These are phyloP conservation scores for Populus deltoides DNA, from an alignment of 345 rosid genomes.

Conservation along the genomic window DNA sequence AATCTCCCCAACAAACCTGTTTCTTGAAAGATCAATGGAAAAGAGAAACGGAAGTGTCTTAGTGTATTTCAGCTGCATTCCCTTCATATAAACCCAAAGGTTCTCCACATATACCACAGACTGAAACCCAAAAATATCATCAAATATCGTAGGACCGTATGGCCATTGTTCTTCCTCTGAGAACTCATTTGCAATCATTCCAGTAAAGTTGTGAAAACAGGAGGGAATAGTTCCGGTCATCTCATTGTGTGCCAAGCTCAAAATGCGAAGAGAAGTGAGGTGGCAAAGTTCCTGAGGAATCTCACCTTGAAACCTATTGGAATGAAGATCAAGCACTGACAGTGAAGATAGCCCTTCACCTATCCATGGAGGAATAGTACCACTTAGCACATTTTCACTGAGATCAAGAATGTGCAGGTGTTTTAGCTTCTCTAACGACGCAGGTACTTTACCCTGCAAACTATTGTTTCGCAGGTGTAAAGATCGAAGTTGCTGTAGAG, in stretches of 20 bases:
- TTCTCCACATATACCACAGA: constrained; percentile 3
- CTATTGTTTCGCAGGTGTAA: constrained; percentile 10
- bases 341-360: constrained; percentile 3
- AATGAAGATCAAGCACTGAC: neutral
- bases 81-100: constrained; percentile 3
- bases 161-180: neutral
- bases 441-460: constrained; percentile 3
- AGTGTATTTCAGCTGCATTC: neutral
- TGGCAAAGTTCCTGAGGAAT: constrained; percentile 7
- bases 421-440: constrained; percentile 4
- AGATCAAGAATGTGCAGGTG: constrained; percentile 5
- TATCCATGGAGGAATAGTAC: constrained; percentile 12
- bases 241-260: constrained; percentile 14
- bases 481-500: neutral
- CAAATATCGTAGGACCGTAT: neutral
- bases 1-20: constrained; percentile 30
- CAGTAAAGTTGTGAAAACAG: constrained; percentile 10
- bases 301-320: constrained; percentile 6
- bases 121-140: neutral
- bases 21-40: constrained; percentile 18
- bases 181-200: neutral
- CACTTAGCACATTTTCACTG: constrained; percentile 8
- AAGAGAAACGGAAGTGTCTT: constrained; percentile 10
- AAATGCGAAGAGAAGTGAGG: neutral
- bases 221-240: constrained; percentile 13